Evolutionary conservation across 2,329 filamentous ascomycete species (phyloP), one percentile per base, ranked within the genome.

Genomic region (Aspergillus chevalieri): DNA sequence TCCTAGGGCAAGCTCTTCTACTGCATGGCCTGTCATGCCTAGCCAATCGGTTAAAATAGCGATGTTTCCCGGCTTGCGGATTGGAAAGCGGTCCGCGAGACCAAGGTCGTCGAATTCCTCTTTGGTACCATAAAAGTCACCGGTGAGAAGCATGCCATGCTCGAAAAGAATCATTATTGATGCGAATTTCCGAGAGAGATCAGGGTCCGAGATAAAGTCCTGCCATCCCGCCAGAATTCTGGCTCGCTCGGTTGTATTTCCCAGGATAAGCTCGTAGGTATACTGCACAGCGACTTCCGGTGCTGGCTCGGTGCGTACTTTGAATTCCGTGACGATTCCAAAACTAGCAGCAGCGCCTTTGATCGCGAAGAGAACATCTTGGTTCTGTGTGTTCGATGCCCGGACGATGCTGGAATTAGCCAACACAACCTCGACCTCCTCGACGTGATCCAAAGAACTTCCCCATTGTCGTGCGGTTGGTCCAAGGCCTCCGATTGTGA

Each of bases 111-210:
- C 59, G 57, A 76, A 86, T 59, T 86, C 81, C 0, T 68, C 72
- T 42, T 76, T 65, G 0, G 78, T 78, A 8, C 83, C 83, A 57
- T 82, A 85, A 57, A 80, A 86, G 0, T 78, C 82, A 2, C 79
- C 82, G 0, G 78, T 78, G 54, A 85, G 78, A 50, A 82, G 60
- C 47, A 75, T 74, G 1, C 80, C 80, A 0, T 78, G 64, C 19
- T 78, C 75, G 30, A 79, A 71, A 42, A 81, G 68, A 30, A 81
- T 72, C 47, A 85, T 77, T 47, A 81, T 72, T 4, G 75, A 77
- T 2, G 79, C 75, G 56, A 85, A 83, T 15, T 81, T 78, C 38
- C 78, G 74, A 53, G 82, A 79, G 3, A 86, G 70, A 1, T 70
- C 61, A 2, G 78, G 76, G 49, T 84, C 77, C 1, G 73, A 65